Evolutionary conservation across 805 yeast genomes (phyloP), one percentile per base, ranked within the genome.

Genomic region (Ogataea minuta): DNA sequence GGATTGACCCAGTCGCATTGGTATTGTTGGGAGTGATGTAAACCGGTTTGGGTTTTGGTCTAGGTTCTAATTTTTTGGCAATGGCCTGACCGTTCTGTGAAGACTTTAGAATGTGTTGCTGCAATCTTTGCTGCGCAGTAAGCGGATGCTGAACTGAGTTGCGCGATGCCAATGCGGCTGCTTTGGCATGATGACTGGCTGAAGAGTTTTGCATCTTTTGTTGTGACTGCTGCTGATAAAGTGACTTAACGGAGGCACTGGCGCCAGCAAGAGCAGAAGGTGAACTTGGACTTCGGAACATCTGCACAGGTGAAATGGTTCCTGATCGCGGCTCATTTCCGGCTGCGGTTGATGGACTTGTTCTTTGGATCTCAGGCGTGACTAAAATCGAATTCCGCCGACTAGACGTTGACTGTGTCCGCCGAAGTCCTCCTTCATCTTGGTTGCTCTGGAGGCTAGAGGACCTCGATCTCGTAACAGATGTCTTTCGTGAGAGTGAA

Each of bases 91-190:
- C 69, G 36, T 42, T 57, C 30, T 54, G 55, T 3, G 59, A 41
- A 6, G 66, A 58, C 43, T 49, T 54, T 30, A 54, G 15, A 14
- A 64, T 64, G 34, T 62, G 67, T 39, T 55, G 60, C 31, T 64
- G 68, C 15, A 64, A 42, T 35, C 68, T 49, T 37, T 63, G 66
- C 27, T 61, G 62, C 1, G 68, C 69, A 7, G 62, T 53, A 10
- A 57, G 25, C 2, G 56, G 54, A 20, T 40, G 50, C 7, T 42
- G 41, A 1, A 41, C 29, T 4, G 36, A 19, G 19, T 46, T 49
- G 27, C 38, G 54, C 3, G 50, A 43, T 4, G 52, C 53, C 15
- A 48, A 32, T 4, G 61, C 56, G 11, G 52, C 47, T 8, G 58
- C 48, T 11, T 54, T 55, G 6, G 49, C 54, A 21, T 54, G 56